Conservation (phyloP, 805 yeast genomes). For the Sungouiozyma intestinalis region DNA sequence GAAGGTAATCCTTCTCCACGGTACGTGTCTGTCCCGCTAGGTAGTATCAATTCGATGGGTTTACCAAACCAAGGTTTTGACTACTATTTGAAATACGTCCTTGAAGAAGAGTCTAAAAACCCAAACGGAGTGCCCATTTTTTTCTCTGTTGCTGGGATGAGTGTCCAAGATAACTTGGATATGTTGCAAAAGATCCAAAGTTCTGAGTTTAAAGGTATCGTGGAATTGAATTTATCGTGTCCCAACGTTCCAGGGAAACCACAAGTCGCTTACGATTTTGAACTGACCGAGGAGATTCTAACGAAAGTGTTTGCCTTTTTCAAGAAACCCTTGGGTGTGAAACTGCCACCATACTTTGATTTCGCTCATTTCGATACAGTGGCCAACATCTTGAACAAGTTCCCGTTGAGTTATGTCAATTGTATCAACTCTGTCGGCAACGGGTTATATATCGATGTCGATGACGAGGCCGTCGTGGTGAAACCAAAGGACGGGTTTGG, state of each 20-base stretch:
- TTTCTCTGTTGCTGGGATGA: slow-evolving; percentile 27
- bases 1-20: slow-evolving; percentile 27
- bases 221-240: slow-evolving; percentile 24
- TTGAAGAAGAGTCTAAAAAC: slow-evolving; percentile 5
- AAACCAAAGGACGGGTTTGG: slow-evolving; percentile 27
- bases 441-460: slow-evolving; percentile 23
- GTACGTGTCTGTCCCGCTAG: slow-evolving; percentile 23
- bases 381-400: slow-evolving; percentile 20
- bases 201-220: slow-evolving; percentile 19
- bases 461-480: slow-evolving; percentile 22
- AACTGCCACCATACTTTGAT: slow-evolving; percentile 26
- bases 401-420: slow-evolving; percentile 22
- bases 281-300: slow-evolving; percentile 17
- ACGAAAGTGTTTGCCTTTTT: slow-evolving; percentile 19
- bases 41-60: slow-evolving; percentile 28
- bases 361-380: slow-evolving; percentile 26
- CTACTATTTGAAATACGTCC: slow-evolving; percentile 20
- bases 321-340: slow-evolving; percentile 24
- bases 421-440: slow-evolving; percentile 25
- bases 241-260: slow-evolving; percentile 30
- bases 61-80: slow-evolving; percentile 25
- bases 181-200: slow-evolving; percentile 19
- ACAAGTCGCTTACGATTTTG: slow-evolving; percentile 26
- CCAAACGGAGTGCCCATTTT: slow-evolving; percentile 14
- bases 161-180: slow-evolving; percentile 19